Evolutionary conservation across 371 early-diverging fungal genomes (phyloP).

Genomic region (Phascolomyces articulosus): DNA sequence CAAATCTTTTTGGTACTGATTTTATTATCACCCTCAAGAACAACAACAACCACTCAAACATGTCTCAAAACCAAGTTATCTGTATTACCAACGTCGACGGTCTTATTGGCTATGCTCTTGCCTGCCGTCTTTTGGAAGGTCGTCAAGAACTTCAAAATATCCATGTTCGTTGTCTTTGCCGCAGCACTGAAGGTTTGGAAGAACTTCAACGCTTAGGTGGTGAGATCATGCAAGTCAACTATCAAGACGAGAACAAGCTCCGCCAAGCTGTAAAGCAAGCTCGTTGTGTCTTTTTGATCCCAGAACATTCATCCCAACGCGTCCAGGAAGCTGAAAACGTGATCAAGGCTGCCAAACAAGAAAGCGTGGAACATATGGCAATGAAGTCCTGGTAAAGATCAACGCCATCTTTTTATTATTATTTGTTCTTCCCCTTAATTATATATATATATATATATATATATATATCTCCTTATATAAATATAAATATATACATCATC

Average conservation of each 20-base stretch:
- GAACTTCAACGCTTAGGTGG: slow-evolving; percentile 31
- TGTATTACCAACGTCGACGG: slow-evolving; percentile 41
- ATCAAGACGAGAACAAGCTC: slow-evolving; percentile 32
- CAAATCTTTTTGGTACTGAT: too few species aligned
- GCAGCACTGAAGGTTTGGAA: slow-evolving; percentile 23
- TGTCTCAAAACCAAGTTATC: slow-evolving; percentile 27
- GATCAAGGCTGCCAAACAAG: slow-evolving; percentile 25
- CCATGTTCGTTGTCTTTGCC: slow-evolving; percentile 37
- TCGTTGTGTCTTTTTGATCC: slow-evolving; percentile 25
- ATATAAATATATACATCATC: too few species aligned
- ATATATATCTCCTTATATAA: too few species aligned
- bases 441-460: background rate
- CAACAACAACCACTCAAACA: too few species aligned
- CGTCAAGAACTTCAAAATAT: slow-evolving; percentile 2
- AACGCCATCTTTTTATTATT: too few species aligned
- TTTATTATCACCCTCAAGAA: too few species aligned
- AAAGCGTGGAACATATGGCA: slow-evolving; percentile 29
- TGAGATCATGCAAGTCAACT: slow-evolving; percentile 33
- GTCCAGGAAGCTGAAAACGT: slow-evolving; percentile 36
- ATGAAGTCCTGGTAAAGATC: slow-evolving; percentile 36
- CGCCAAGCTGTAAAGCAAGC: slow-evolving; percentile 22
- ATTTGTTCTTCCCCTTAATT: background rate
- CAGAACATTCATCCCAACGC: slow-evolving; percentile 31
- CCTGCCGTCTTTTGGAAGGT: slow-evolving; percentile 30
- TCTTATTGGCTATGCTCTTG: slow-evolving; percentile 31